These are phyloP conservation scores for Acer campestre DNA, from an alignment of 345 rosid genomes.

Conservation along the genomic window DNA sequence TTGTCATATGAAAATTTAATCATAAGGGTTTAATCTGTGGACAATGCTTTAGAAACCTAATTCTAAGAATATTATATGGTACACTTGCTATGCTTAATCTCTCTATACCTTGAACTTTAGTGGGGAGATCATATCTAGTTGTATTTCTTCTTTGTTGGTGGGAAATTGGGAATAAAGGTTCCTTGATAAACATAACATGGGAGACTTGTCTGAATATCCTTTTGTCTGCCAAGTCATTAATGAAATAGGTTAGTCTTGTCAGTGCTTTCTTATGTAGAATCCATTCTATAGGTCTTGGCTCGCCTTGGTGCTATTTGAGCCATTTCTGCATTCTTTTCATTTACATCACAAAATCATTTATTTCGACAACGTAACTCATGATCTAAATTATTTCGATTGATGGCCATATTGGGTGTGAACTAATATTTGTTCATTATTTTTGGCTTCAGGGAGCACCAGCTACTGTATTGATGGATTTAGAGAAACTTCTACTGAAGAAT, in stretches of 20 bases:
- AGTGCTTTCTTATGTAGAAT: not conserved
- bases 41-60: not conserved
- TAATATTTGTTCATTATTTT: conserved; percentile 16
- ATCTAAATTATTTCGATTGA: not conserved
- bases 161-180: not conserved
- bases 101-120: not conserved
- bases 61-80: not conserved
- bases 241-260: not conserved
- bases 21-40: not conserved
- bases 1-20: not conserved
- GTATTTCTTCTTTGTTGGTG: not conserved
- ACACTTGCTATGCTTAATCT: not conserved
- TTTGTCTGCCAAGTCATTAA: not conserved
- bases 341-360: not conserved
- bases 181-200: not conserved
- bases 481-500: conserved; percentile 69
- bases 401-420: not conserved
- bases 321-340: not conserved
- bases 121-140: not conserved
- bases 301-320: not conserved
- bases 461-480: conserved; percentile 66
- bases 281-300: not conserved
- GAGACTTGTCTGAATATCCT: not conserved
- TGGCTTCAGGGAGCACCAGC: conserved; percentile 66
- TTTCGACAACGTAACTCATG: not conserved